phyloP scores from a whole-genome alignment of 2,329 filamentous ascomycete species.

The Cordyceps tenuipes region DNA sequence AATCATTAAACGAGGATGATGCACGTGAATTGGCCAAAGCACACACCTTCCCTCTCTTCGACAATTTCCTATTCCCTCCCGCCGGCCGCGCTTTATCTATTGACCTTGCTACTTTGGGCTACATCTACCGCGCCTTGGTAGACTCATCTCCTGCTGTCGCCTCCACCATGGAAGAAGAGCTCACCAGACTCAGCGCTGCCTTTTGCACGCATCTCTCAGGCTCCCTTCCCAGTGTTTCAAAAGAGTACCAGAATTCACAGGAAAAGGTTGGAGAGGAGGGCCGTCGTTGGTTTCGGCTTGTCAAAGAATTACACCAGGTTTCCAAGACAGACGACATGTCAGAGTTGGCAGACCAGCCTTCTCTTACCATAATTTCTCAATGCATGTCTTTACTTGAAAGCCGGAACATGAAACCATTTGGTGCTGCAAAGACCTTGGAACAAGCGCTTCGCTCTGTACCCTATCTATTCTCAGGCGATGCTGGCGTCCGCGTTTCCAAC shows the following conservation, averaged over 20 bases:
- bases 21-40: constrained; percentile 36
- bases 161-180: constrained; percentile 47
- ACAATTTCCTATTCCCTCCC: constrained; percentile 43
- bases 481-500: constrained; percentile 28
- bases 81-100: constrained; percentile 29
- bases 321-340: constrained; percentile 19
- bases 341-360: constrained; percentile 24
- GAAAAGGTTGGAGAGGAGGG: constrained; percentile 57
- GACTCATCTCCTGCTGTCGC: constrained; percentile 34
- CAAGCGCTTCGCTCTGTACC: constrained; percentile 30
- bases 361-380: constrained; percentile 23
- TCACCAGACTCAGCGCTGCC: constrained; percentile 51
- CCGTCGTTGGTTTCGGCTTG: constrained; percentile 57
- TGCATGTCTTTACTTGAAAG: constrained; percentile 36
- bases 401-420: constrained; percentile 50
- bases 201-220: constrained; percentile 61
- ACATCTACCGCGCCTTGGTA: constrained; percentile 38
- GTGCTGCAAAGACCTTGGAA: constrained; percentile 40
- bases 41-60: constrained; percentile 45
- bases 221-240: constrained; percentile 74
- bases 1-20: constrained; percentile 37
- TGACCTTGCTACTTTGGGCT: constrained; percentile 33
- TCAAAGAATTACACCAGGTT: constrained; percentile 33
- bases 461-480: constrained; percentile 30
- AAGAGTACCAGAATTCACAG: constrained; percentile 67